These are phyloP conservation scores for Garcia nutans DNA, from an alignment of 345 rosid species.

Conservation along the genomic window DNA sequence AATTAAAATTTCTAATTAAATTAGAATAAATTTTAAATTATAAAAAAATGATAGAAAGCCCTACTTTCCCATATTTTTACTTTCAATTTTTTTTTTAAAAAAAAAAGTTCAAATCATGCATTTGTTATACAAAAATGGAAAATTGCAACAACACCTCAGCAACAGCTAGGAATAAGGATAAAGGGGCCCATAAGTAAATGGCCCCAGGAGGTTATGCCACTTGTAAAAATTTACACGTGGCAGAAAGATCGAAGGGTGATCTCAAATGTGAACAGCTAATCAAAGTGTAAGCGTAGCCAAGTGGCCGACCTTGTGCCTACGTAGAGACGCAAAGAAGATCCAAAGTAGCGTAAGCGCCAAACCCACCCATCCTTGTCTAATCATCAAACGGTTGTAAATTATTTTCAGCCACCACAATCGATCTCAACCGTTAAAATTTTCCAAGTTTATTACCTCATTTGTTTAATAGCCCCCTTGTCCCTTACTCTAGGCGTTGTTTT, in stretches of 20 bases:
- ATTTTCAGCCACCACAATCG: conserved; percentile 36
- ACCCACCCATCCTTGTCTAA: conserved; percentile 33
- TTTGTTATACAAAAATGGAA: background rate
- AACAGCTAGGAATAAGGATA: background rate
- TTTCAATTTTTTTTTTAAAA: too few species aligned
- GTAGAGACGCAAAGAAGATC: conserved; percentile 35
- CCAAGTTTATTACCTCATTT: conserved; percentile 19
- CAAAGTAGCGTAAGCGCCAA: conserved; percentile 52
- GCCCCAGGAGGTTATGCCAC: conserved; percentile 11
- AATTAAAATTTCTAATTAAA: too few species aligned
- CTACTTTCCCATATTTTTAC: too few species aligned
- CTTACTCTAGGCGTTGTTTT: conserved; percentile 34
- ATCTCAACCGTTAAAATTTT: conserved; percentile 28
- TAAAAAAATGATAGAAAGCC: too few species aligned
- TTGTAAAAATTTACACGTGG: conserved; percentile 10
- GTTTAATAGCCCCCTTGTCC: conserved; percentile 28
- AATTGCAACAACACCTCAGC: background rate
- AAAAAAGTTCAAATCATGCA: background rate
- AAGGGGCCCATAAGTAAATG: background rate
- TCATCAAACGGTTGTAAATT: conserved; percentile 29
- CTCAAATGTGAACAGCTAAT: conserved; percentile 15
- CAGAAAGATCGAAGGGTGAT: background rate
- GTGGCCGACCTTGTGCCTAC: conserved; percentile 31
- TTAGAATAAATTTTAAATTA: too few species aligned
- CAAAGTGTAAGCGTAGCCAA: conserved; percentile 15